Conservation (phyloP, 2,329 filamentous ascomycete species). For the Waltergamsia citrina region DNA sequence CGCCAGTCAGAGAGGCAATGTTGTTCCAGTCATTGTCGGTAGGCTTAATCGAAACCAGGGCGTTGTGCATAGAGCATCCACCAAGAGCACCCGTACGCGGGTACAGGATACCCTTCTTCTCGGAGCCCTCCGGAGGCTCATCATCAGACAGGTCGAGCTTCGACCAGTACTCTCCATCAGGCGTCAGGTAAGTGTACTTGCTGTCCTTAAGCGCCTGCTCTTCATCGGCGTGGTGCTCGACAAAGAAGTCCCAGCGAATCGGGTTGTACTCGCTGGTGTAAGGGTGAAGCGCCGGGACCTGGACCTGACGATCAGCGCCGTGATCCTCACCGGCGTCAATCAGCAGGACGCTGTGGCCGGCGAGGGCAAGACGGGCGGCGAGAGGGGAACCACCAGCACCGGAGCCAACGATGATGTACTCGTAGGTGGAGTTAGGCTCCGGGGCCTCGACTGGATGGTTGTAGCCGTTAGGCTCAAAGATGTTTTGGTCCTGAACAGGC, state of each 20-base stretch:
- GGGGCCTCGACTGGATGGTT: slow-evolving; percentile 6
- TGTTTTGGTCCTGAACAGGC: slow-evolving; percentile 7
- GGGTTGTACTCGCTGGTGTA: slow-evolving; percentile 37
- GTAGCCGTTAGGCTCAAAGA: slow-evolving; percentile 7
- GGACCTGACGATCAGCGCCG: slow-evolving; percentile 31
- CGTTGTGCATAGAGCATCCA: slow-evolving; percentile 51
- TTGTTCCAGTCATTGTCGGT: slow-evolving; percentile 20
- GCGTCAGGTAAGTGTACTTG: slow-evolving; percentile 15
- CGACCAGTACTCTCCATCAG: slow-evolving; percentile 7
- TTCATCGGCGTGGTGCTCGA: slow-evolving; percentile 44
- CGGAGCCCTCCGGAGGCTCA: slow-evolving; percentile 26
- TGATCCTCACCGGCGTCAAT: slow-evolving; percentile 55
- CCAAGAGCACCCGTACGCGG: slow-evolving; percentile 36
- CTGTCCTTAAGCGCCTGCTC: slow-evolving; percentile 26
- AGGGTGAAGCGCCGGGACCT: slow-evolving; percentile 36
- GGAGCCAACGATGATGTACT: slow-evolving; percentile 55
- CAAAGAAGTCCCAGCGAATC: slow-evolving; percentile 49
- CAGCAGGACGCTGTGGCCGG: slow-evolving; percentile 49
- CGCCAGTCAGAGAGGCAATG: slow-evolving; percentile 48
- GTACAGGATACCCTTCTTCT: slow-evolving; percentile 33
- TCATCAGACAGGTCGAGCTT: slow-evolving; percentile 4
- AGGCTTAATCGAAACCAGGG: slow-evolving; percentile 33
- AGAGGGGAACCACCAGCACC: slow-evolving; percentile 50
- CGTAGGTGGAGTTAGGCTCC: slow-evolving; percentile 18
- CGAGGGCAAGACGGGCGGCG: slow-evolving; percentile 47